Percentiles rank a stretch among this genome's conserved stretches.
These are phyloP conservation scores for Sarocladium strictum DNA, from an alignment of 2,329 filamentous ascomycete species.

Conservation along the genomic window DNA sequence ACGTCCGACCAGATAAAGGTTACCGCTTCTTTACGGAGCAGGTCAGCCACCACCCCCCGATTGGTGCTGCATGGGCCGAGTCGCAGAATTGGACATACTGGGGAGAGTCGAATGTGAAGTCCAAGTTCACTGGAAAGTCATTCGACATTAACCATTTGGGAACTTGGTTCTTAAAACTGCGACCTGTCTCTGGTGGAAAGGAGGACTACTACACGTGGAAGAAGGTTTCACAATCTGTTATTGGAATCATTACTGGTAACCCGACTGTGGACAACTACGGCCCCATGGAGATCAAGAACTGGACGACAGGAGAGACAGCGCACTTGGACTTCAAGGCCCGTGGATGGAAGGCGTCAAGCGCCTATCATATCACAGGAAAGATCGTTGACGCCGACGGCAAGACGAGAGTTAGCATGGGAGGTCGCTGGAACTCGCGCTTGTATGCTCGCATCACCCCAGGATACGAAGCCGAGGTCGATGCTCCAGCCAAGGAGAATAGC, in stretches of 20 bases:
- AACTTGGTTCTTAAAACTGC: slow-evolving; percentile 90
- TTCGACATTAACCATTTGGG: slow-evolving; percentile 96
- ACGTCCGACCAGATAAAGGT: slow-evolving; percentile 89
- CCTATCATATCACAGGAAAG: slow-evolving; percentile 83
- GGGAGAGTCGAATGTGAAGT: slow-evolving; percentile 90
- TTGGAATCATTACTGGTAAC: slow-evolving; percentile 95
- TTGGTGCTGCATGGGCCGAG: slow-evolving; percentile 91
- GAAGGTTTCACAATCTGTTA: slow-evolving; percentile 95
- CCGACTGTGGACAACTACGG: slow-evolving; percentile 98
- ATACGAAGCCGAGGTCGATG: slow-evolving; percentile 69
- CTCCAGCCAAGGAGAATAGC: slow-evolving; percentile 35
- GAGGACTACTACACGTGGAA: slow-evolving; percentile 97
- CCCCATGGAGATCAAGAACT: slow-evolving; percentile 94
- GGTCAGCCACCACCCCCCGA: slow-evolving; percentile 92
- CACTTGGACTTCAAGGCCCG: slow-evolving; percentile 88
- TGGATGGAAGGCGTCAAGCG: slow-evolving; percentile 91
- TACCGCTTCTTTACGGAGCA: slow-evolving; percentile 99
- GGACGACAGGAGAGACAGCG: slow-evolving; percentile 89
- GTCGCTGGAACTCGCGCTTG: slow-evolving; percentile 95
- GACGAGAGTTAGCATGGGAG: slow-evolving; percentile 83
- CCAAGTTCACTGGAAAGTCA: slow-evolving; percentile 95
- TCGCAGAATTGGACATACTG: slow-evolving; percentile 94
- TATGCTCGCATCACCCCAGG: slow-evolving; percentile 91
- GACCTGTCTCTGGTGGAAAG: slow-evolving; percentile 66
- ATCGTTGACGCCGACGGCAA: slow-evolving; percentile 74